Percentiles rank a stretch among this genome's conserved stretches.
Evolutionary conservation across 768 basidiomycete genomes (phyloP).

Genomic region (Sporobolomyces phaffii): DNA sequence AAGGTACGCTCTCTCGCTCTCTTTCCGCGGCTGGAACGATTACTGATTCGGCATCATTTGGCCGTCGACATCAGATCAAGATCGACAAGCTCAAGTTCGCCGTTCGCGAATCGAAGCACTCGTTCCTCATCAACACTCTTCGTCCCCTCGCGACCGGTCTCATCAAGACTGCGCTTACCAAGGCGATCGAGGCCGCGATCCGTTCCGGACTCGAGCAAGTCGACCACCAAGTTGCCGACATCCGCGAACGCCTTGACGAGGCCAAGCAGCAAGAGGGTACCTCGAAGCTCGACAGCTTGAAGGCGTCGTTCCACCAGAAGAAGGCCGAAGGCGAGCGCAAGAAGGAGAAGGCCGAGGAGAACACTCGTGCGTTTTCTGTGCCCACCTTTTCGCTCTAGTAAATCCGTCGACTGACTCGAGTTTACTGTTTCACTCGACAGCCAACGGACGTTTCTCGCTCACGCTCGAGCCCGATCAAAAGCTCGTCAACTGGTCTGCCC

Average conservation of each 20-base stretch:
- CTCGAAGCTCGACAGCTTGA: constrained; percentile 55
- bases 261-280: constrained; percentile 53
- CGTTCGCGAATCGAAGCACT: constrained; percentile 86
- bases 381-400: not conserved
- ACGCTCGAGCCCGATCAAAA: constrained; percentile 65
- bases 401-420: not conserved
- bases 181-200: constrained; percentile 62
- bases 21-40: too few relatives aligned
- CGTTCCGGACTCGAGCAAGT: constrained; percentile 76
- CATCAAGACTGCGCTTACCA: constrained; percentile 69
- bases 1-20: constrained; percentile 50
- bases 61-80: constrained; percentile 60
- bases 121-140: constrained; percentile 76
- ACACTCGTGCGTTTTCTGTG: constrained; percentile 36
- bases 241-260: constrained; percentile 70
- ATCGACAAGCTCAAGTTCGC: constrained; percentile 82
- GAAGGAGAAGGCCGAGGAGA: constrained; percentile 50
- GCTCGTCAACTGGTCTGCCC: constrained; percentile 50
- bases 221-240: constrained; percentile 81
- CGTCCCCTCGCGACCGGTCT: constrained; percentile 54
- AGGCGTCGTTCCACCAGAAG: constrained; percentile 61
- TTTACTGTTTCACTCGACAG: not conserved
- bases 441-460: constrained; percentile 63
- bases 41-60: too few relatives aligned
- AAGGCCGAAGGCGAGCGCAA: constrained; percentile 53